Evolutionary conservation across 345 rosid species (phyloP).

Genomic region (Camelina hispida): DNA sequence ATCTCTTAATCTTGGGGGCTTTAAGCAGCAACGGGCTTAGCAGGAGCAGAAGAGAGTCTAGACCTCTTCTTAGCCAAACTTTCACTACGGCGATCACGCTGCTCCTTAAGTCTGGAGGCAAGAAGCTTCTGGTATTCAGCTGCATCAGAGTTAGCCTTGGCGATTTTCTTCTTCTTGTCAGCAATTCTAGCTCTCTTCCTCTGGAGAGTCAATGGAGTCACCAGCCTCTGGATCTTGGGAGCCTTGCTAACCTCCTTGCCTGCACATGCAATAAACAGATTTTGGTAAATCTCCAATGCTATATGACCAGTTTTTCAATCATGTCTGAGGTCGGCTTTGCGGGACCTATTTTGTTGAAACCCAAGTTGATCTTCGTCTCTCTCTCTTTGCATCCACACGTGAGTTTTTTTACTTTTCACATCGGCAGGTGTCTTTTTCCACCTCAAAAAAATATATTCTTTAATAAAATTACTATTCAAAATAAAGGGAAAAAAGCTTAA

Average conservation of each 20-base stretch:
- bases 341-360: slow-evolving; percentile 39
- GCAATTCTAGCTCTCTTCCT: slow-evolving; percentile 82
- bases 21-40: slow-evolving; percentile 72
- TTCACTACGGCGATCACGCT: slow-evolving; percentile 83
- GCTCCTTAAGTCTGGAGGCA: slow-evolving; percentile 83
- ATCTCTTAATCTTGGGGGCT: neutral
- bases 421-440: neutral
- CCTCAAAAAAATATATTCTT: neutral
- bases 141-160: slow-evolving; percentile 89
- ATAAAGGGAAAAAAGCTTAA: too few relatives aligned
- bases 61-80: slow-evolving; percentile 93
- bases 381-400: neutral
- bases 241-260: slow-evolving; percentile 89
- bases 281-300: neutral
- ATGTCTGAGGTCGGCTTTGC: slow-evolving; percentile 34
- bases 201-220: slow-evolving; percentile 87
- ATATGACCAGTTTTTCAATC: neutral
- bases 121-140: slow-evolving; percentile 93
- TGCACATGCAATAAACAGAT: slow-evolving; percentile 21
- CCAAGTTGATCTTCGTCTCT: slow-evolving; percentile 42
- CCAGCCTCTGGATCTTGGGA: slow-evolving; percentile 90
- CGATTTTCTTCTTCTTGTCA: slow-evolving; percentile 84
- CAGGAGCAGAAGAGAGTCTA: slow-evolving; percentile 76
- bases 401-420: slow-evolving; percentile 1
- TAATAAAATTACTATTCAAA: too few relatives aligned